Conservation (phyloP, 441 rosid genomes). For the Corymbia citriodora region DNA sequence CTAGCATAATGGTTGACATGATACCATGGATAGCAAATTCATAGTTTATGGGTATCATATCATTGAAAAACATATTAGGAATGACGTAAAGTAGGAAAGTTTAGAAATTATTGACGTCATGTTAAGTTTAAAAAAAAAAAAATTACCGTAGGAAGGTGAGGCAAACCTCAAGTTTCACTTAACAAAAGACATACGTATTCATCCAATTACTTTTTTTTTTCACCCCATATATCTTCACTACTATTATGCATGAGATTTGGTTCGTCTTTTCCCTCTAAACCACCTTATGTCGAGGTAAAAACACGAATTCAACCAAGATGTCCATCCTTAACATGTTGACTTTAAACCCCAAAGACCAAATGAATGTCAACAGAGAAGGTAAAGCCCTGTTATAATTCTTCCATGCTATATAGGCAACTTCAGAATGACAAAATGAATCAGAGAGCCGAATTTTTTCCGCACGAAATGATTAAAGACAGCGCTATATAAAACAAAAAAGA, state of each 20-base stretch:
- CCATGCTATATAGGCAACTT: not conserved
- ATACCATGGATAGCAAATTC: not conserved
- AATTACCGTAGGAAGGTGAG: accelerated
- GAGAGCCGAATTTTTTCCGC: not conserved
- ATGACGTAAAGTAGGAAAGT: not conserved
- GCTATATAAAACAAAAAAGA: not conserved
- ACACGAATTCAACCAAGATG: not conserved
- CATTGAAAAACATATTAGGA: not conserved
- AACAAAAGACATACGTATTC: not conserved
- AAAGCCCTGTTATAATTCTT: not conserved
- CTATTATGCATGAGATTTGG: not conserved
- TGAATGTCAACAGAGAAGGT: not conserved
- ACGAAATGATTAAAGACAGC: not conserved
- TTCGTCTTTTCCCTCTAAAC: not conserved
- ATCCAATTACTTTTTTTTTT: not conserved
- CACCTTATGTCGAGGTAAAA: not conserved
- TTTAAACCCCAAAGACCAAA: not conserved
- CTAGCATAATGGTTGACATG: not conserved
- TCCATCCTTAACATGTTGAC: not conserved
- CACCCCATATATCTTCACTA: not conserved
- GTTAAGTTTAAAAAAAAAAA: not conserved
- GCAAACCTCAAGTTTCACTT: not conserved
- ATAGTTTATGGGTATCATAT: not conserved
- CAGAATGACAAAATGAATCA: not conserved
- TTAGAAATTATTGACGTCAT: not conserved